A percentile compares a stretch with the other conserved stretches of the same genome.
phyloP scores from a whole-genome alignment of 495 filamentous ascomycete genomes.

The Trichoderma erinaceum region DNA sequence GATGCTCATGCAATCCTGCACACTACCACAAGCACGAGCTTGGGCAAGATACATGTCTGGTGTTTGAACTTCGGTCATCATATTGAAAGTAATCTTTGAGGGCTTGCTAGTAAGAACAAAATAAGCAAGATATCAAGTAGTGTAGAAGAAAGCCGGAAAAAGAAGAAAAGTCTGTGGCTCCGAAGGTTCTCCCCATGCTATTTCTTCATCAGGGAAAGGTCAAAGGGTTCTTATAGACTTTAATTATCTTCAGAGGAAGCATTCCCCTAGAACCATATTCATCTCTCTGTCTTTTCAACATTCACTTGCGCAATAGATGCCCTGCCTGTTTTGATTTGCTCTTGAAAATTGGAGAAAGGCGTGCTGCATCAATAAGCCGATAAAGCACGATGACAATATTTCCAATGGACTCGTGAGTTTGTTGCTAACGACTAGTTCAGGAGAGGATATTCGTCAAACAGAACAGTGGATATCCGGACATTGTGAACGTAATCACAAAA shows the following conservation, averaged over 20 bases:
- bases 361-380: too few relatives aligned
- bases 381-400: too few relatives aligned
- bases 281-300: too few relatives aligned
- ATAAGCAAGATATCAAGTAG: not conserved
- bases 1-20: conserved; percentile 18
- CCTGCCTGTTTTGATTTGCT: too few relatives aligned
- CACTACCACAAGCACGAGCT: conserved; percentile 1
- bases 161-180: not conserved
- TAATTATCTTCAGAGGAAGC: not conserved
- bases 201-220: not conserved
- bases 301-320: too few relatives aligned
- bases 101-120: too few relatives aligned
- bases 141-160: not conserved
- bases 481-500: too few relatives aligned
- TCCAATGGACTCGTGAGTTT: too few relatives aligned
- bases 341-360: too few relatives aligned
- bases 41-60: not conserved
- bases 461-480: too few relatives aligned
- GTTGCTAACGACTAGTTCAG: too few relatives aligned
- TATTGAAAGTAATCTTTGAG: not conserved
- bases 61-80: conserved; percentile 8
- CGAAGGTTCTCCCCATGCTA: not conserved
- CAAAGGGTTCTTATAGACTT: not conserved
- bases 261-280: not conserved
- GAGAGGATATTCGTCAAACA: too few relatives aligned